Base-by-base conservation (phyloP, 352 stramenopile genomes). In the Halophytophthora polymorphica region DNA sequence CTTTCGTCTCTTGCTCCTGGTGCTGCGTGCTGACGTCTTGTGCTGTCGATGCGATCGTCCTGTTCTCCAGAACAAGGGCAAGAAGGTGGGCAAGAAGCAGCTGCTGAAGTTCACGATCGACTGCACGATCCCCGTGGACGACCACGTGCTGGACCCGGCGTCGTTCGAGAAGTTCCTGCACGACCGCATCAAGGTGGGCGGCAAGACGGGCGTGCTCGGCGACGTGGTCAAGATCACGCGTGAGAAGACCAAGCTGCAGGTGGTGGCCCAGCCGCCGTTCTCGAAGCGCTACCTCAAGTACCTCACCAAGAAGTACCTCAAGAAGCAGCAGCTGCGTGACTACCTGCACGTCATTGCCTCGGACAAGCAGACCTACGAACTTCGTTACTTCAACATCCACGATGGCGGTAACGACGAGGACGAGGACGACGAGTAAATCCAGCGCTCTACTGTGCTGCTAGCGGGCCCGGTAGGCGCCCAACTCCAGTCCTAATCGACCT, bases 231-330 rank as follows among this genome's bases (percentile, higher is more conserved):
- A 88, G 53, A 98, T 99, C 71, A 83, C 86, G 28, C 90, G 92
- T 56, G 97, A 99, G 60, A 97, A 98, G 75, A 98, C 90, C 68
- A 97, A 97, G 75, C 77, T 98, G 36, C 97, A 98, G 64, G 76
- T 99, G 43, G 96, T 89, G 8, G 85, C 93, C 7, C 77, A 97
- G 28, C 77, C 97, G 18, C 86, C 90, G 29, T 98, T 99, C 76
- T 98, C 94, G 47, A 99, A 99, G 89, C 92, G 97, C 64, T 97
- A 96, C 77, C 82, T 96, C 56, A 99, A 99, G 87, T 99, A 99
- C 83, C 71, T 99, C 21, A 98, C 96, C 55, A 99, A 99, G 94
- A 98, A 99, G 86, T 99, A 99, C 93, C 82, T 99, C 65, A 99
- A 99, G 92, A 99, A 99, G 90, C 96, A 99, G 73, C 95, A 99